Percentiles rank a stretch among this genome's conserved stretches.
These are phyloP conservation scores for Cutaneotrichosporon cutaneum DNA, from an alignment of 1,284 basidiomycete genomes.

Conservation along the genomic window DNA sequence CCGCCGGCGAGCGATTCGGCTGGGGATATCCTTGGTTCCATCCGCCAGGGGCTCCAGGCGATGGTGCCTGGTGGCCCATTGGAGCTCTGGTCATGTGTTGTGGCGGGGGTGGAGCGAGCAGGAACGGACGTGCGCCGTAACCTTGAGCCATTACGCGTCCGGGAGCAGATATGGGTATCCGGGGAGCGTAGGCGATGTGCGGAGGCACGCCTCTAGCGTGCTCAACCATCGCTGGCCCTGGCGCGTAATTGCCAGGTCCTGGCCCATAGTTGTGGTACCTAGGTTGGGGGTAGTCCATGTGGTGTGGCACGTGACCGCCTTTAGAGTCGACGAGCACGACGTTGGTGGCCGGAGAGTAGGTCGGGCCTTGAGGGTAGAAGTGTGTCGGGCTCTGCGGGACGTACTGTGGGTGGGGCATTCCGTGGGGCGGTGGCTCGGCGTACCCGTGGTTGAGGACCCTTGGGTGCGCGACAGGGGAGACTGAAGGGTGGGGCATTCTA, in stretches of 20 bases:
- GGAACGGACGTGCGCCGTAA: neutral
- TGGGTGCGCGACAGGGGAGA: neutral
- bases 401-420: neutral
- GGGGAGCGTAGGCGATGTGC: neutral
- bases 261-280: conserved; percentile 2
- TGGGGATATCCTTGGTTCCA: conserved; percentile 5
- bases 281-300: neutral
- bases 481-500: neutral
- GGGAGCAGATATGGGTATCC: neutral
- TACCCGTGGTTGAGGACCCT: conserved; percentile 4
- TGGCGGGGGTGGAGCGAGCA: conserved; percentile 1
- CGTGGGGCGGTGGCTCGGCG: conserved; percentile 8
- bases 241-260: neutral
- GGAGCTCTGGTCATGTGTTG: neutral
- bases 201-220: conserved; percentile 9
- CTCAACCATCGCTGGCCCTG: conserved; percentile 8
- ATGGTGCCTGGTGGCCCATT: conserved; percentile 2
- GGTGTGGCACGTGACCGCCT: neutral
- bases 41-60: neutral
- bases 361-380: conserved; percentile 1
- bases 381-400: neutral
- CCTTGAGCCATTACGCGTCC: neutral
- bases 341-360: neutral
- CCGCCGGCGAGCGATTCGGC: neutral
- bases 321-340: conserved; percentile 12